Evolutionary conservation across 1,284 basidiomycete genomes (phyloP).

Genomic region (Ganoderma leucocontextum): DNA sequence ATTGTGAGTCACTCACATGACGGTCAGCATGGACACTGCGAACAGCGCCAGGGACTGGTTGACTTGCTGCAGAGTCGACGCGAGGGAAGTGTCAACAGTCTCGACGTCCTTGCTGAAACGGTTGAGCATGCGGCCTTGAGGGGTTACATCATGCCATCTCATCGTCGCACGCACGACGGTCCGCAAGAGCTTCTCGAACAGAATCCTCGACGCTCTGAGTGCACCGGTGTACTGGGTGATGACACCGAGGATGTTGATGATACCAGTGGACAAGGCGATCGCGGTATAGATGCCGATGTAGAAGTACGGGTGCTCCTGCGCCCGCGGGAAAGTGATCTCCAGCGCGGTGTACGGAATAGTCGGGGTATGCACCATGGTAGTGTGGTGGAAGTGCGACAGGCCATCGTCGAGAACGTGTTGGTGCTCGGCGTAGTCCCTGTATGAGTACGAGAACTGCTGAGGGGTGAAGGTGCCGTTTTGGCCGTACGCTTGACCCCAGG

Average conservation of each 20-base stretch:
- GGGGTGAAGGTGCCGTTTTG: conserved; percentile 23
- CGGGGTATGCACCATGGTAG: conserved; percentile 36
- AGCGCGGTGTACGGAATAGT: conserved; percentile 40
- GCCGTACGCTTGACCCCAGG: conserved; percentile 70
- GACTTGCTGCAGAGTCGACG: conserved; percentile 74
- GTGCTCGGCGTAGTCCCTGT: conserved; percentile 44
- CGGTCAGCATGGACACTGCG: conserved; percentile 70
- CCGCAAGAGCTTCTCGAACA: conserved; percentile 65
- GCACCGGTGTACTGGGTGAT: conserved; percentile 69
- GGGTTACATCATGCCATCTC: conserved; percentile 61
- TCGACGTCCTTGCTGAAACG: conserved; percentile 82
- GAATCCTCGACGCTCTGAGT: conserved; percentile 61
- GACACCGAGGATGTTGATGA: conserved; percentile 54
- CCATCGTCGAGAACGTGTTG: conserved; percentile 49
- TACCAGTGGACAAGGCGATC: conserved; percentile 57
- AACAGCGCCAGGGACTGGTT: conserved; percentile 79
- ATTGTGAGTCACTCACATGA: conserved; percentile 52
- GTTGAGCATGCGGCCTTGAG: conserved; percentile 69
- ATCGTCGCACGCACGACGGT: conserved; percentile 71
- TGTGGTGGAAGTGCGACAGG: conserved; percentile 46
- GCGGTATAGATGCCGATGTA: conserved; percentile 69
- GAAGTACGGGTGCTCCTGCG: conserved; percentile 65
- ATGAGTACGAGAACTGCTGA: conserved; percentile 35
- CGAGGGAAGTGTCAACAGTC: conserved; percentile 79
- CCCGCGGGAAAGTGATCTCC: conserved; percentile 52